Conservation (phyloP, 2,329 filamentous ascomycete genomes). For the Xylariaceae sp. region DNA sequence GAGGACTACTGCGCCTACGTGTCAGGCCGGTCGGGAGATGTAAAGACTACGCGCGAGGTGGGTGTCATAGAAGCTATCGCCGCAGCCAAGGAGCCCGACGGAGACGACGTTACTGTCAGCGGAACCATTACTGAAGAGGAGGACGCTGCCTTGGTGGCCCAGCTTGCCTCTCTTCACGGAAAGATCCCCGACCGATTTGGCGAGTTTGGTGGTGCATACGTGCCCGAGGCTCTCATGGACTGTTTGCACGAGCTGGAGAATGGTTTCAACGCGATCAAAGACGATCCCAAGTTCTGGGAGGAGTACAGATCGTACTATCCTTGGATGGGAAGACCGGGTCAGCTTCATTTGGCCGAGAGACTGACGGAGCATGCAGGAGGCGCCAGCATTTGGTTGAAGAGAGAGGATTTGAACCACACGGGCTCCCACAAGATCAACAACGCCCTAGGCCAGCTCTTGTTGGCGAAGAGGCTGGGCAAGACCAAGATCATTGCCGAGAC, state of each 20-base stretch:
- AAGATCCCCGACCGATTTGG: constrained; percentile 85
- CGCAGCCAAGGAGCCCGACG: constrained; percentile 57
- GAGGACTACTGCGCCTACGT: constrained; percentile 81
- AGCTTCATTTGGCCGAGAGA: constrained; percentile 83
- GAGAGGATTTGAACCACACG: constrained; percentile 96
- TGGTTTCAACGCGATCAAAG: constrained; percentile 82
- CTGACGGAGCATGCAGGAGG: constrained; percentile 87
- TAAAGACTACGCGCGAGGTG: constrained; percentile 59
- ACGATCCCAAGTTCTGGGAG: constrained; percentile 93
- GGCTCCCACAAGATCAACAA: constrained; percentile 99
- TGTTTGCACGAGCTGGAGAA: constrained; percentile 86
- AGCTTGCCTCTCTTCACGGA: constrained; percentile 78
- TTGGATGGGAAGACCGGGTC: constrained; percentile 94
- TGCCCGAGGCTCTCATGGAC: constrained; percentile 97
- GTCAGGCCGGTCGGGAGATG: constrained; percentile 44
- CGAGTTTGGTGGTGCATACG: constrained; percentile 95
- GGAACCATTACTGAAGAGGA: constrained; percentile 58
- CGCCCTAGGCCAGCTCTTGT: constrained; percentile 85
- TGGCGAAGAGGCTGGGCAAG: constrained; percentile 85
- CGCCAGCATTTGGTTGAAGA: constrained; percentile 96
- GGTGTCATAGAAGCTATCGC: constrained; percentile 67
- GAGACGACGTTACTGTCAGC: constrained; percentile 62
- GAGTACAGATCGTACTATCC: constrained; percentile 95
- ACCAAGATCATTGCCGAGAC: constrained; percentile 98
- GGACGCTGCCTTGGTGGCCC: constrained; percentile 67